Evolutionary conservation across 352 stramenopile genomes (phyloP).

Genomic region (Phytopythium delawarense): DNA sequence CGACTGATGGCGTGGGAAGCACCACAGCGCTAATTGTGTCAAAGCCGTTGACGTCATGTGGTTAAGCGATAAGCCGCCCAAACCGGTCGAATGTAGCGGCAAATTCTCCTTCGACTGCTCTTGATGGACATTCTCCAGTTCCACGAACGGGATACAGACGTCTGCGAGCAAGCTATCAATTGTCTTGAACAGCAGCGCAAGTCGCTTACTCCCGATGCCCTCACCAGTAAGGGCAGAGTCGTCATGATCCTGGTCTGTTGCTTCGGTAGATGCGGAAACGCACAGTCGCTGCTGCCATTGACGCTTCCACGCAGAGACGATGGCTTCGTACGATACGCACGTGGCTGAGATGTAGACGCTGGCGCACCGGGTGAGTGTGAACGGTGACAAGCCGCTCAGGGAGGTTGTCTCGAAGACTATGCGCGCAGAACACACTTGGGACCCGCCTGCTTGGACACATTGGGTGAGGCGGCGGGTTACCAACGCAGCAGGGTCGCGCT

Average conservation of each 20-base stretch:
- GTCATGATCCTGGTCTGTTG: not conserved
- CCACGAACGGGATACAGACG: conserved; percentile 26
- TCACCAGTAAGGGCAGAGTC: not conserved
- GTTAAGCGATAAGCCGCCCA: conserved; percentile 41
- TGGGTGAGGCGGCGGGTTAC: not conserved
- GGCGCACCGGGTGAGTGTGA: conserved; percentile 16
- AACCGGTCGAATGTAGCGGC: not conserved
- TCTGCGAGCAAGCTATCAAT: conserved; percentile 23
- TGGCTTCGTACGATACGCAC: conserved; percentile 17
- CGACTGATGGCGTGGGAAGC: conserved; percentile 28
- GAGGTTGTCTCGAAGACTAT: conserved; percentile 21
- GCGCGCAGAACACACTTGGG: not conserved
- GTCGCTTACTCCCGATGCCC: conserved; percentile 1
- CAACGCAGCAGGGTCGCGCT: not conserved
- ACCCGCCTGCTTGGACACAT: not conserved
- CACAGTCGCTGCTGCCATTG: conserved; percentile 9
- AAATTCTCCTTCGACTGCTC: not conserved
- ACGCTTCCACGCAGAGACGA: conserved; percentile 19
- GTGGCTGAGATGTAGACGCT: conserved; percentile 11
- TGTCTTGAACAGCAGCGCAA: conserved; percentile 22
- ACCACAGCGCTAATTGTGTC: conserved; percentile 26
- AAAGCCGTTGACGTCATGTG: conserved; percentile 35
- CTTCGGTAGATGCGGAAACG: not conserved
- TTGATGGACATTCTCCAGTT: conserved; percentile 12
- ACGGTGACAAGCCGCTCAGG: conserved; percentile 18